Evolutionary conservation across 2,329 filamentous ascomycete species (phyloP).

Genomic region (Boeremia lycopersici): DNA sequence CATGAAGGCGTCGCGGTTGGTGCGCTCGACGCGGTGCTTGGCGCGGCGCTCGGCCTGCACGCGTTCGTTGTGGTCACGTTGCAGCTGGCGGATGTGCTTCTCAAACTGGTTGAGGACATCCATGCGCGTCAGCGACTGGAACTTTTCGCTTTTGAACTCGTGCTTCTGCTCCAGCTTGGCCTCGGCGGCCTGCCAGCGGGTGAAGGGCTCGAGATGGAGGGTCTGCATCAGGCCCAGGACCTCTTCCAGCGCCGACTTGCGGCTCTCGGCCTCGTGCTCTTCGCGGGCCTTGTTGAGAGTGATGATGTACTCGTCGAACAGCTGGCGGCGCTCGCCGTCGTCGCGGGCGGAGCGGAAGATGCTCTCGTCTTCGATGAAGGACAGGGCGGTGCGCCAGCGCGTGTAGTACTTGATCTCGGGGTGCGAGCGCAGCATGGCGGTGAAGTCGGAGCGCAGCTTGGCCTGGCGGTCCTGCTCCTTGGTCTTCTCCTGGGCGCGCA

Average conservation of each 20-base stretch:
- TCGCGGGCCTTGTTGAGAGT: constrained; percentile 81
- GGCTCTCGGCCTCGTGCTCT: constrained; percentile 73
- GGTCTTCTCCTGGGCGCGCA: constrained; percentile 91
- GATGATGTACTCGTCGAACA: constrained; percentile 92
- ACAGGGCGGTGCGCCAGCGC: constrained; percentile 92
- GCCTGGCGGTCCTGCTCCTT: constrained; percentile 89
- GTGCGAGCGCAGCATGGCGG: constrained; percentile 93
- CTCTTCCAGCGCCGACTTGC: constrained; percentile 83
- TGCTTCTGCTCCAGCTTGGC: constrained; percentile 77
- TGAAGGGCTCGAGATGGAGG: constrained; percentile 88
- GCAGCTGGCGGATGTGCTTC: constrained; percentile 90
- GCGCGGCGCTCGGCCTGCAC: constrained; percentile 85
- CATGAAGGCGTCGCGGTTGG: constrained; percentile 81
- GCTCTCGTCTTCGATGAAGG: constrained; percentile 92
- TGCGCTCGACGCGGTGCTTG: constrained; percentile 81
- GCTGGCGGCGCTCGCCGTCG: constrained; percentile 82
- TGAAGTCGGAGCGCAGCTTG: constrained; percentile 92
- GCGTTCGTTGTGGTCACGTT: constrained; percentile 88
- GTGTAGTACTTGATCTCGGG: constrained; percentile 98
- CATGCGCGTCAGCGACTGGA: constrained; percentile 81
- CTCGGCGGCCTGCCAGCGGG: constrained; percentile 91
- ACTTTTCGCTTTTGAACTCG: constrained; percentile 80
- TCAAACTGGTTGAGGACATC: constrained; percentile 94
- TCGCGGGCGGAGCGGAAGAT: constrained; percentile 91
- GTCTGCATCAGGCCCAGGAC: constrained; percentile 77